Conservation (phyloP, 129 eudicot species). For the Saposhnikovia divaricata region DNA sequence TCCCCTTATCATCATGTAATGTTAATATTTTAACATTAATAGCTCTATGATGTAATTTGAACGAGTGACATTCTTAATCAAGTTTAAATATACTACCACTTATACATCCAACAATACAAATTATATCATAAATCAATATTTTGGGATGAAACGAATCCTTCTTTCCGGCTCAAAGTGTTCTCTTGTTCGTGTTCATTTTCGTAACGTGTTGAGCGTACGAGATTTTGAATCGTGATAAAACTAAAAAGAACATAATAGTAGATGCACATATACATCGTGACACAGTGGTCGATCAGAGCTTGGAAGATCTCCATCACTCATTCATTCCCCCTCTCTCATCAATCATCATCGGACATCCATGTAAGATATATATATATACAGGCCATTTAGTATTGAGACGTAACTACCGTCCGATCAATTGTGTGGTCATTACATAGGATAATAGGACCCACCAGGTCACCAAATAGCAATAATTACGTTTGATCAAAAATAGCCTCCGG, state of each 20-base stretch:
- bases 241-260: not conserved
- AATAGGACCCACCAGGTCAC: not conserved
- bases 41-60: no score
- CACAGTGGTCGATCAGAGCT: not conserved
- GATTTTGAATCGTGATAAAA: no score
- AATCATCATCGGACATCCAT: not conserved
- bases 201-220: no score
- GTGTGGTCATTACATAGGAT: not conserved
- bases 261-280: not conserved
- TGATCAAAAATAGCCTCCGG: constrained; percentile 7
- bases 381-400: not conserved
- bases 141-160: no score
- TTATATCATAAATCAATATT: no score
- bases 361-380: not conserved
- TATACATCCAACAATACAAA: no score
- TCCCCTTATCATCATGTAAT: no score
- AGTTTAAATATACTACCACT: no score
- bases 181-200: no score
- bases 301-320: constrained; percentile 9
- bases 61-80: no score
- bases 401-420: constrained; percentile 1
- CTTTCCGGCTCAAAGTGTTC: no score
- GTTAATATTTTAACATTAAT: no score
- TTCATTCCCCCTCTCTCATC: not conserved
- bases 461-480: not conserved